Base-by-base conservation (phyloP, 495 filamentous ascomycete genomes). In the Xylaria bambusicola region DNA sequence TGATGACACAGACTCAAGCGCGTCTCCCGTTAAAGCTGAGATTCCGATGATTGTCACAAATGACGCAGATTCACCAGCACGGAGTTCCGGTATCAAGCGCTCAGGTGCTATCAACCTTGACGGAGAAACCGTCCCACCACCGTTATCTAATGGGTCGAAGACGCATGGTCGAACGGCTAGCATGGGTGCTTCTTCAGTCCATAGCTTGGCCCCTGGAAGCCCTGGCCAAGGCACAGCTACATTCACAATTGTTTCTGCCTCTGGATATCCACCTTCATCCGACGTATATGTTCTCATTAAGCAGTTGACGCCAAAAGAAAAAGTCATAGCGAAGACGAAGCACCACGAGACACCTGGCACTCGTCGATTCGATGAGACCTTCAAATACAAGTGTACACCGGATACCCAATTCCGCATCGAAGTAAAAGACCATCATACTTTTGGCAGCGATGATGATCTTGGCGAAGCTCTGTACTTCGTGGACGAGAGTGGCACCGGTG, bases 391-490 rank as follows among this genome's bases (percentile, higher is more conserved):
- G 35, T 93, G 90, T 66, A 84, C 87, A 6, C 86, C 93, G 5
- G 94, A 96, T 67, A 83, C 90, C 40, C 86, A 90, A 70, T 98
- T 97, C 77, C 86, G 89, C 71, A 67, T 99, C 48, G 81, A 87
- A 55, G 94, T 92, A 49, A 89, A 91, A 60, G 86, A 90, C 66
- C 89, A 96, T 69, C 82, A 88, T 61, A 89, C 87, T 3, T 91
- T 97, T 65, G 85, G 89, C 38, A 87, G 82, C 38, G 93, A 96
- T 65, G 84, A 88, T 44, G 79, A 85, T 27, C 78, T 98, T 9
- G 94, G 94, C 42, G 92, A 98, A 64, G 82, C 79, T 0, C 62
- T 87, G n/a, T 96, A 96, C 78, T 93, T 95, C 67, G 86, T 98
- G 13, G 90, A 90, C 55, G 93, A 98, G 66, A 86, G 88, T 56